phyloP scores from a whole-genome alignment of 2,329 filamentous ascomycete species.

The Hawksworthiomyces lignivorus region DNA sequence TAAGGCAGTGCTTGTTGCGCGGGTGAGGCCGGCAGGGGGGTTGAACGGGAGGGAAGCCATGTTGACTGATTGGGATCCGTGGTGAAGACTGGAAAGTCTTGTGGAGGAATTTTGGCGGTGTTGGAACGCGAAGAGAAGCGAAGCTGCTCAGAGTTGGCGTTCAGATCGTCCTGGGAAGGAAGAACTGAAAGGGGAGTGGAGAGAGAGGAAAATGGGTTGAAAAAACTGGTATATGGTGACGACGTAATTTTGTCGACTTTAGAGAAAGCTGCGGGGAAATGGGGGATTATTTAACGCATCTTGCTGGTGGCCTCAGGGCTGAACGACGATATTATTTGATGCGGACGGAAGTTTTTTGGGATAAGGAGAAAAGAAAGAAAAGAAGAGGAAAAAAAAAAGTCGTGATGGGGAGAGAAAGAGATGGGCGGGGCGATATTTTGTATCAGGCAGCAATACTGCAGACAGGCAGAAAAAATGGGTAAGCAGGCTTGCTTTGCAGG shows the following conservation, averaged over 20 bases:
- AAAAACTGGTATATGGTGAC: constrained; percentile 26
- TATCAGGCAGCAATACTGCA: constrained; percentile 20
- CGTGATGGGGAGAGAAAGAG: constrained; percentile 16
- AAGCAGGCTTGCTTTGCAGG: constrained; percentile 2
- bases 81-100: constrained; percentile 69
- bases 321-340: constrained; percentile 22
- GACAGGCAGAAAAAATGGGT: constrained; percentile 6
- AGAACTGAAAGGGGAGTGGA: constrained; percentile 38
- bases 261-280: constrained; percentile 25
- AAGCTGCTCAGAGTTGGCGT: constrained; percentile 55
- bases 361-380: constrained; percentile 28
- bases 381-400: constrained; percentile 20
- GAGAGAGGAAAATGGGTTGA: constrained; percentile 35
- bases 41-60: constrained; percentile 69
- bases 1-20: constrained; percentile 50
- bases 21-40: constrained; percentile 56
- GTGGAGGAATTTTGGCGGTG: constrained; percentile 53
- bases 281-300: constrained; percentile 51
- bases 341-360: constrained; percentile 24
- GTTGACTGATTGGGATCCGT: constrained; percentile 68
- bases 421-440: constrained; percentile 29
- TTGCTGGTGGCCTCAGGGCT: constrained; percentile 32
- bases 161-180: constrained; percentile 56
- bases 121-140: constrained; percentile 48
- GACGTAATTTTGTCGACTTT: constrained; percentile 47